Conservation (phyloP, 208 protist genomes). For the Leishmania amazonensis region DNA sequence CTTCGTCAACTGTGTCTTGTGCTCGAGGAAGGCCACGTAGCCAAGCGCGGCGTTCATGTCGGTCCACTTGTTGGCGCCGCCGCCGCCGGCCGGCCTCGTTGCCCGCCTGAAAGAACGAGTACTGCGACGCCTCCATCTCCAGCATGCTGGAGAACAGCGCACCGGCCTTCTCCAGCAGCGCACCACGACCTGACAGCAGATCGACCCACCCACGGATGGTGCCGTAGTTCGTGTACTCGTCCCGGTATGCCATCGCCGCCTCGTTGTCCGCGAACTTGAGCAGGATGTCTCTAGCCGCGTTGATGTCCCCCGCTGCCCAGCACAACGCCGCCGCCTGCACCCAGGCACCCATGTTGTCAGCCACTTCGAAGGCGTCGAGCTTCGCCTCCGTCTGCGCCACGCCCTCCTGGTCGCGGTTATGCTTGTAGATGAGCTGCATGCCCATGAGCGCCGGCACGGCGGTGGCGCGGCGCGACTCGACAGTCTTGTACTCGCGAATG, state of each 20-base stretch:
- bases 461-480: constrained; percentile 64
- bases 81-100: not conserved
- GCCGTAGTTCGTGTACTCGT: constrained; percentile 83
- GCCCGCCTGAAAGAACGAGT: constrained; percentile 18
- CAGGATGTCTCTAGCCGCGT: constrained; percentile 69
- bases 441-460: constrained; percentile 75
- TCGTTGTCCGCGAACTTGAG: constrained; percentile 42
- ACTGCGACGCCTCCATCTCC: constrained; percentile 43
- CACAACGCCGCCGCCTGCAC: constrained; percentile 71
- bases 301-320: constrained; percentile 67
- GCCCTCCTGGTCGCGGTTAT: constrained; percentile 71
- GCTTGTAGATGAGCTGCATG: constrained; percentile 71
- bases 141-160: constrained; percentile 72
- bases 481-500: constrained; percentile 79
- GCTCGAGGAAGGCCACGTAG: constrained; percentile 82
- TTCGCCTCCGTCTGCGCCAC: constrained; percentile 54
- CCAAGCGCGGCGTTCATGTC: constrained; percentile 87
- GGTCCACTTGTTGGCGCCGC: constrained; percentile 24
- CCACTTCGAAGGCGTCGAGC: constrained; percentile 43
- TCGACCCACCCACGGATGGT: constrained; percentile 88
- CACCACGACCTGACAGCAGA: constrained; percentile 74
- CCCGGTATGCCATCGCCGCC: constrained; percentile 46
- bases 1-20: constrained; percentile 73
- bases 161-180: constrained; percentile 85
- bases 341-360: constrained; percentile 52